Base-by-base conservation (phyloP, 2,329 filamentous ascomycete genomes). In the Ilyonectria robusta region DNA sequence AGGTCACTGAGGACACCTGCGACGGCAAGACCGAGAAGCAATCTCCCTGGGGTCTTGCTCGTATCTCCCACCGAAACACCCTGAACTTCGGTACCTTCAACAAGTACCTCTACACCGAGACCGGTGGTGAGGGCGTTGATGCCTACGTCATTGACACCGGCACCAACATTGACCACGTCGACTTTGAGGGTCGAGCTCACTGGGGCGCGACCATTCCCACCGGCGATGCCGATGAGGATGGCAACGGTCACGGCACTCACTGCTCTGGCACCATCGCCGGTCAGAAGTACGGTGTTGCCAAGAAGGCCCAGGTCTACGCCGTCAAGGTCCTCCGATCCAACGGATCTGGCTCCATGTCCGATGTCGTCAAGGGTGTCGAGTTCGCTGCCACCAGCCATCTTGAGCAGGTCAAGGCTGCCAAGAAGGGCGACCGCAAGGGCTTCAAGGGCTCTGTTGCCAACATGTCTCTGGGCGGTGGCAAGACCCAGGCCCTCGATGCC, bases 401-500 rank as follows among this genome's bases (percentile, higher is more conserved):
- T 57, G 89, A 93, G 81, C 89, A 95, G 81, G 89, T 92, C 76
- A 89, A 92, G 82, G 86, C 85, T 69, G 93, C 93, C 78, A 97
- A 97, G 92, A 87, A 89, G 62, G 94, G 94, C 78, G 94, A 97
- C 87, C 91, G 91, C 84, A 93, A 98, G 92, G 93, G 93, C 81
- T 98, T 98, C 92, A 98, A 98, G 92, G 96, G 96, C 80, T 97
- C 94, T 73, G 93, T 95, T 79, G 96, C 97, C 86, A 99, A 99
- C 91, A 99, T 99, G 96, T 97, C 93, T 79, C 92, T 99, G 66
- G 96, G 96, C 79, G 96, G 96, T 86, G 96, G 96, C 87, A 98
- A 98, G 89, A 98, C 95, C 69, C 88, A 90, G 74, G 92, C 94
- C 78, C 91, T 99, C 63, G 96, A 99, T 80, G 89, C 92, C 73